A percentile compares a stretch with the other conserved stretches of the same genome.
phyloP scores from a whole-genome alignment of 495 filamentous ascomycete genomes.

The Penicillium lagena region DNA sequence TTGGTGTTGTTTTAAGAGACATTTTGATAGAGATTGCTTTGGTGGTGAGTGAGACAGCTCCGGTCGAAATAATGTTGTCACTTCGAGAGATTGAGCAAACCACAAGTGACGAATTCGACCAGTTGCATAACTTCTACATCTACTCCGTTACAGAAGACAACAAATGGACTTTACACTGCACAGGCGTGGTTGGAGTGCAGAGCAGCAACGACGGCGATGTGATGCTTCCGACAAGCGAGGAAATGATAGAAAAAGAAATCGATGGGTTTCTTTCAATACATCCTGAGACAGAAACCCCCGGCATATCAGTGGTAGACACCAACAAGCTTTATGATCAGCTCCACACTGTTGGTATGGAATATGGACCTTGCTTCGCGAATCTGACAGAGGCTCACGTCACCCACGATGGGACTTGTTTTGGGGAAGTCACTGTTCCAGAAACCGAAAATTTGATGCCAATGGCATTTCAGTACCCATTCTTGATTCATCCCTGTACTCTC shows the following conservation, averaged over 20 bases:
- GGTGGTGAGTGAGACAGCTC: slow-evolving; percentile 13
- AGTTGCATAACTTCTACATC: slow-evolving; percentile 26
- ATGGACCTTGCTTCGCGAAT: slow-evolving; percentile 29
- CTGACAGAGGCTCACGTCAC: slow-evolving; percentile 13
- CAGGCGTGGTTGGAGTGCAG: slow-evolving; percentile 15
- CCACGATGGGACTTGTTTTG: slow-evolving; percentile 14
- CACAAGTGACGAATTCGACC: background rate
- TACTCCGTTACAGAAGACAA: slow-evolving; percentile 25
- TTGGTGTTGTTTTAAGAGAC: slow-evolving; percentile 19
- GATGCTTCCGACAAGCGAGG: too few relatives aligned
- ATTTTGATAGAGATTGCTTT: slow-evolving; percentile 35
- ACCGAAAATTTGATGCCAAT: slow-evolving; percentile 41
- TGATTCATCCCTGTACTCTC: slow-evolving; percentile 39
- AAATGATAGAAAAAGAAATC: too few relatives aligned
- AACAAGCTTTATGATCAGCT: slow-evolving; percentile 24
- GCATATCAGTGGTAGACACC: slow-evolving; percentile 13
- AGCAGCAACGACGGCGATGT: background rate
- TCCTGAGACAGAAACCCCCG: background rate
- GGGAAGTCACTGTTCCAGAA: slow-evolving; percentile 33
- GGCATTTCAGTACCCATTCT: slow-evolving; percentile 30
- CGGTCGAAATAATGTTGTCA: slow-evolving; percentile 16
- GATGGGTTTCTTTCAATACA: background rate
- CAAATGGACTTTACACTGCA: slow-evolving; percentile 33
- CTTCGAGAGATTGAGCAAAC: slow-evolving; percentile 1
- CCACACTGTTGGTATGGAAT: slow-evolving; percentile 22